Percentiles rank a stretch among this genome's conserved stretches.
phyloP scores from a whole-genome alignment of 2,329 filamentous ascomycete genomes.

The Ascocoryne sarcoides region DNA sequence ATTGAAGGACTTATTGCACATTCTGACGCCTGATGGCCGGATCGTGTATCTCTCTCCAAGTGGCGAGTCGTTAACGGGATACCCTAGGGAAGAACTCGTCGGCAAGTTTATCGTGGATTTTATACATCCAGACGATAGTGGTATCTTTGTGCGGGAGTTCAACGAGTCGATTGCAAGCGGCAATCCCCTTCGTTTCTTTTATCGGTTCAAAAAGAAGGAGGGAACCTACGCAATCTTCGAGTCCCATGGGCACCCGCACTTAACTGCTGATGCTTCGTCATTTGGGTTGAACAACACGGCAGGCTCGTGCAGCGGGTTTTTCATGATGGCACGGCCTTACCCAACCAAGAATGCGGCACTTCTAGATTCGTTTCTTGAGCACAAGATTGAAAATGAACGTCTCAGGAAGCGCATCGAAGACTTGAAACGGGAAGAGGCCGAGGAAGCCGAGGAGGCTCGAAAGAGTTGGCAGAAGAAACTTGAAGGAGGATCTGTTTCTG shows the following conservation, averaged over 20 bases:
- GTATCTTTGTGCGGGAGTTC: slow-evolving; percentile 77
- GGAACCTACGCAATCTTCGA: slow-evolving; percentile 74
- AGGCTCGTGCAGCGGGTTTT: slow-evolving; percentile 77
- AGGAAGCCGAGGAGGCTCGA: slow-evolving; percentile 62
- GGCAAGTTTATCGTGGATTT: slow-evolving; percentile 72
- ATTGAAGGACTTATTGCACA: slow-evolving; percentile 79
- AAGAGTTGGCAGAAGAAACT: slow-evolving; percentile 49
- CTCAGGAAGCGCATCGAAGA: slow-evolving; percentile 77
- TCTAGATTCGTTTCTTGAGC: slow-evolving; percentile 87
- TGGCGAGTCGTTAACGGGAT: slow-evolving; percentile 65
- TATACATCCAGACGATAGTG: slow-evolving; percentile 78
- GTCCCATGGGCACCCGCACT: slow-evolving; percentile 85
- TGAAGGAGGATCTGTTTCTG: slow-evolving; percentile 44
- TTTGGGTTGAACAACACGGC: slow-evolving; percentile 49
- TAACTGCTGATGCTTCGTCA: slow-evolving; percentile 58
- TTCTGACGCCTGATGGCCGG: slow-evolving; percentile 75
- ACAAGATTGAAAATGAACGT: slow-evolving; percentile 93
- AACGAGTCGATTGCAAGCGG: slow-evolving; percentile 80
- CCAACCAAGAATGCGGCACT: slow-evolving; percentile 79
- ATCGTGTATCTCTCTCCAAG: slow-evolving; percentile 83
- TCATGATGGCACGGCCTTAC: slow-evolving; percentile 87
- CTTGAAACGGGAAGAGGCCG: slow-evolving; percentile 74
- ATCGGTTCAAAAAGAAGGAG: slow-evolving; percentile 70
- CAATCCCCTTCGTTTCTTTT: slow-evolving; percentile 75
- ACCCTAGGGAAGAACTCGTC: slow-evolving; percentile 58